These are phyloP conservation scores for Silene uniflora DNA, from an alignment of 148 eudicot species.

Conservation along the genomic window DNA sequence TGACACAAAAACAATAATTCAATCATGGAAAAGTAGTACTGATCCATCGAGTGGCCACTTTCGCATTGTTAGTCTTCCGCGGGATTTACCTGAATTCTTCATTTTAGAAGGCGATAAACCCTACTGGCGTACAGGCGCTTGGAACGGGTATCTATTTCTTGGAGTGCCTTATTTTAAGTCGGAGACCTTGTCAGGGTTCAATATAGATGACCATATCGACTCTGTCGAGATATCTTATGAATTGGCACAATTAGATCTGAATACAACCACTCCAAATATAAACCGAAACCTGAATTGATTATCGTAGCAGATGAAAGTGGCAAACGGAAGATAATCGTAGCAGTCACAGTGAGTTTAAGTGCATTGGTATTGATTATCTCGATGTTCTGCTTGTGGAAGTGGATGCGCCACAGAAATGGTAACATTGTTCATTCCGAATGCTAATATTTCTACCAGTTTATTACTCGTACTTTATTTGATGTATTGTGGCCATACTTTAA, in stretches of 20 bases:
- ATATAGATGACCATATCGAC: slow-evolving; percentile 1
- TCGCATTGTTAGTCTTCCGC: slow-evolving; percentile 24
- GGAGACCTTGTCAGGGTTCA: not conserved
- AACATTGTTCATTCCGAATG: not conserved
- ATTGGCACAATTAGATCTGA: too few relatives aligned
- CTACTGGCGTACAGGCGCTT: slow-evolving; percentile 42
- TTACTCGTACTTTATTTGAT: slow-evolving; percentile 12
- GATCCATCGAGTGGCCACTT: slow-evolving; percentile 44
- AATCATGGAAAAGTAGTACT: slow-evolving; percentile 39
- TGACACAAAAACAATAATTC: not conserved
- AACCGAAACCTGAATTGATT: too few relatives aligned
- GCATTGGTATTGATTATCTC: slow-evolving; percentile 7
- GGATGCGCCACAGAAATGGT: slow-evolving; percentile 14
- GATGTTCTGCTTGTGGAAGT: slow-evolving; percentile 22
- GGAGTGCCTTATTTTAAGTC: slow-evolving; percentile 16
- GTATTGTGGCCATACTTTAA: slow-evolving; percentile 37
- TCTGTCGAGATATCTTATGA: slow-evolving; percentile 4
- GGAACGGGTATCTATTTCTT: slow-evolving; percentile 31
- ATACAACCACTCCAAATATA: too few relatives aligned
- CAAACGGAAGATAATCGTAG: slow-evolving; percentile 13
- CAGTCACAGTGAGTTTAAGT: slow-evolving; percentile 16
- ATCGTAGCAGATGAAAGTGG: slow-evolving; percentile 18
- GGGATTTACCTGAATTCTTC: slow-evolving; percentile 8
- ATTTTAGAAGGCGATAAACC: slow-evolving; percentile 31
- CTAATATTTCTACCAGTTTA: not conserved